Base-by-base conservation (phyloP, 1,284 basidiomycete species). In the Schizopora paradoxa region DNA sequence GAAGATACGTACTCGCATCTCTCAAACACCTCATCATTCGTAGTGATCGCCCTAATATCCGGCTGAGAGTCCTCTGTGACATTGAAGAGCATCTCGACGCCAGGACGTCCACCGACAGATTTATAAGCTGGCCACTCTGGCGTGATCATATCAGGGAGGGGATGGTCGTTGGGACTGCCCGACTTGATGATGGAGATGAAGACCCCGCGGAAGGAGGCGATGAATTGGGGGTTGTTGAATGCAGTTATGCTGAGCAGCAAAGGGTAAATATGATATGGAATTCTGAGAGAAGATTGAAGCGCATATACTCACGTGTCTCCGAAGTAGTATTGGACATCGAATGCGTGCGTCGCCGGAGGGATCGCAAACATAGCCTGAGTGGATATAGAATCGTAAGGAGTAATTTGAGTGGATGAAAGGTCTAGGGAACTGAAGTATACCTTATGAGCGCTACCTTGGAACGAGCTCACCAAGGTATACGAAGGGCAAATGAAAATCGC, bases 11-110 rank as follows among this genome's bases (percentile, higher is more conserved):
- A 66, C 62, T 45, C 48, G 60, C 65, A 67, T 31, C 65, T 51
- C 23, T 57, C 32, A 16, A 67, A 45, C 32, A 61, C 43, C 2
- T 34, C 54, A 11, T 10, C n/a, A 10, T 63, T 59, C 0, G 62
- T 63, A 26, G 36, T 43, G 26, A 57, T 51, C 14, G 54, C 13
- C 11, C 48, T 51, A 10, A 67, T 51, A 18, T 55, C 58, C 2
- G 63, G 56, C n/a, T 44, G 27, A 8, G 43, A 50, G 22, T 36
- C 47, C 8, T 56, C 60, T 3, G 63, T 67, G 41, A 48, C 55
- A 44, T 66, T 66, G 53, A 67, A 66, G 7, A 66, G 28, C 65
- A 68, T 67, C 56, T 67, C 67, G 6, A 53, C 55, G 13, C 54
- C 32, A n/a, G n/a, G n/a, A n/a, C n/a, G n/a, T n/a, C n/a, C n/a